Percentiles rank a stretch among this genome's conserved stretches.
These are phyloP conservation scores for Coccomyxa subellipsoidea DNA, from an alignment of 163 green algal genomes.

Conservation along the genomic window DNA sequence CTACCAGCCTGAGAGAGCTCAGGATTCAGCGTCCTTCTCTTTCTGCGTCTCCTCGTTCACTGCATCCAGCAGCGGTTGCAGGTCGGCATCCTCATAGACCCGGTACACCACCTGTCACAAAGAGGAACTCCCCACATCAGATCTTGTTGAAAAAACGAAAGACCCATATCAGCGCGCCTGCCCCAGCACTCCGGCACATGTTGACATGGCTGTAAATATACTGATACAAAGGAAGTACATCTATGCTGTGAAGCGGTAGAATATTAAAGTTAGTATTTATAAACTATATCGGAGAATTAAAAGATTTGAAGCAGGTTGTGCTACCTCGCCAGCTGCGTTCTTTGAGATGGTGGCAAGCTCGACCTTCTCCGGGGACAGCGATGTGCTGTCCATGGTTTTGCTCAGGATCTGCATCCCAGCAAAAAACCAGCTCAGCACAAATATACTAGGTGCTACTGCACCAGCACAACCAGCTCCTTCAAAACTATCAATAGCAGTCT, in stretches of 20 bases:
- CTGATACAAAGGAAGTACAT: too few relatives aligned
- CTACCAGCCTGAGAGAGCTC: too few relatives aligned
- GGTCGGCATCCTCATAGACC: constrained; percentile 75
- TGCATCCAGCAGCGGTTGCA: constrained; percentile 82
- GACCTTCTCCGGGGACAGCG: constrained; percentile 90
- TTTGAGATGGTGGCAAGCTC: constrained; percentile 83
- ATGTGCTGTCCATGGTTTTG: constrained; percentile 99
- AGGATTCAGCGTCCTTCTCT: constrained; percentile 26
- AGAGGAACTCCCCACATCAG: too few relatives aligned
- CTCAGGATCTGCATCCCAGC: constrained; percentile 77
- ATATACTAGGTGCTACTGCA: too few relatives aligned
- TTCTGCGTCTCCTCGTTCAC: constrained; percentile 66
- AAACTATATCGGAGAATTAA: too few relatives aligned
- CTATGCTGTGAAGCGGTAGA: not conserved
- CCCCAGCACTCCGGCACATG: too few relatives aligned
- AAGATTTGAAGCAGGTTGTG: too few relatives aligned
- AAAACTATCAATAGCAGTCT: too few relatives aligned
- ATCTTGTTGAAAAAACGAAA: too few relatives aligned
- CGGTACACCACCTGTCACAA: constrained; percentile 74
- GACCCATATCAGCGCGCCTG: too few relatives aligned
- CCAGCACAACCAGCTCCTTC: too few relatives aligned
- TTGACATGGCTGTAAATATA: too few relatives aligned
- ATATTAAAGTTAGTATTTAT: not conserved
- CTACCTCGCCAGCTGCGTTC: not conserved
- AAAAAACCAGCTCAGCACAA: not conserved